A percentile compares a stretch with the other conserved stretches of the same genome.
Evolutionary conservation across 2,329 filamentous ascomycete species (phyloP).

Genomic region (Colletotrichum tropicicola): DNA sequence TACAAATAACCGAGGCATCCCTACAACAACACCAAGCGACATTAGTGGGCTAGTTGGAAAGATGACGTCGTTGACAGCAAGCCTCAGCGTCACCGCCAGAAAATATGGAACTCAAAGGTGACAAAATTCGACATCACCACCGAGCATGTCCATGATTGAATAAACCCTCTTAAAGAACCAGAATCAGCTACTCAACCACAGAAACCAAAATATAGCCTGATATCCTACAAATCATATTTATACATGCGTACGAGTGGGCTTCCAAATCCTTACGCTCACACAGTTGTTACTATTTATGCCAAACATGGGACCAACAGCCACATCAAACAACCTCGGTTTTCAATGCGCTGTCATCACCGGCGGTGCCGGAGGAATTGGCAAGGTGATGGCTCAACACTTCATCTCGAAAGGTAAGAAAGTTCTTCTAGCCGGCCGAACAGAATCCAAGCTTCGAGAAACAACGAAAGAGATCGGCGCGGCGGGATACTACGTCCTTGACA

Average conservation of each 20-base stretch:
- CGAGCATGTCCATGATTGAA: background rate
- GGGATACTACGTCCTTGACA: slow-evolving; percentile 62
- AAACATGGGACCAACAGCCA: background rate
- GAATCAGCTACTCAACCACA: too few relatives aligned
- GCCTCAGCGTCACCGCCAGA: background rate
- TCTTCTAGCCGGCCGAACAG: slow-evolving; percentile 62
- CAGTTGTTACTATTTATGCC: too few relatives aligned
- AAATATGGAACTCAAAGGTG: background rate
- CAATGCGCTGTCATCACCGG: slow-evolving; percentile 59
- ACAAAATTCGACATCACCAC: background rate
- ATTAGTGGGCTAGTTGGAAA: too few relatives aligned
- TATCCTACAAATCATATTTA: too few relatives aligned
- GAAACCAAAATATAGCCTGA: too few relatives aligned
- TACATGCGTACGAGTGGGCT: too few relatives aligned
- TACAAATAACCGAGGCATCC: too few relatives aligned
- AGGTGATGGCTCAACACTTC: slow-evolving; percentile 55
- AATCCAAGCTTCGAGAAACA: slow-evolving; percentile 57
- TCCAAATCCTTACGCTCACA: too few relatives aligned
- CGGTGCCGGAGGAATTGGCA: slow-evolving; percentile 61
- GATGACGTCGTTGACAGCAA: background rate
- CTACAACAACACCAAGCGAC: too few relatives aligned
- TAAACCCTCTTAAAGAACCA: too few relatives aligned
- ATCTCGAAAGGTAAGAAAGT: slow-evolving; percentile 57
- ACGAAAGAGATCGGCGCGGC: slow-evolving; percentile 52
- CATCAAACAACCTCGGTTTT: slow-evolving; percentile 39